Evolutionary conservation across 306 rosid species (phyloP).

Genomic region (Quercus berberidifolia): DNA sequence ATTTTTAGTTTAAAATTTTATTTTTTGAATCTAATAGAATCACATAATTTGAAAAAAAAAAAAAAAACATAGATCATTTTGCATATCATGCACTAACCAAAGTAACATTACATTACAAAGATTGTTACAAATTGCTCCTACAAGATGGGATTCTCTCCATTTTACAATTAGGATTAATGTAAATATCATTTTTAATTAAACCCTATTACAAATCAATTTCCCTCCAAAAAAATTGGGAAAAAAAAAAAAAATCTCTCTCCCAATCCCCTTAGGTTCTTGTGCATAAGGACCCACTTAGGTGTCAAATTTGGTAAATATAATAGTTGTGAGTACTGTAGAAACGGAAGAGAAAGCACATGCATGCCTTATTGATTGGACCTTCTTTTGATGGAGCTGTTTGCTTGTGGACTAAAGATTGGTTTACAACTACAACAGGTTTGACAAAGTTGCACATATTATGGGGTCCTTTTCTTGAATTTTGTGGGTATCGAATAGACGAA

Average conservation of each 20-base stretch:
- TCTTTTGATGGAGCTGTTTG: slow-evolving; percentile 25
- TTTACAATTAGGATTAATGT: too few species aligned
- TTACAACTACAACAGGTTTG: background rate
- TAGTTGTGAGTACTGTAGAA: background rate
- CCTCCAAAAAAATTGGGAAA: background rate
- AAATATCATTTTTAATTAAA: too few species aligned
- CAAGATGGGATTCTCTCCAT: too few species aligned
- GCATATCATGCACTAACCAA: too few species aligned
- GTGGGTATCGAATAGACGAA: background rate
- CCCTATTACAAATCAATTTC: too few species aligned
- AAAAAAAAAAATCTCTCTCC: background rate
- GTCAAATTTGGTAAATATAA: slow-evolving; percentile 5
- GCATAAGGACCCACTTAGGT: background rate
- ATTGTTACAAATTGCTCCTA: too few species aligned
- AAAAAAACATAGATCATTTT: too few species aligned
- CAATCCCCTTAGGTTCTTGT: background rate
- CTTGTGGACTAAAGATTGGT: slow-evolving; percentile 5
- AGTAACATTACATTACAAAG: too few species aligned
- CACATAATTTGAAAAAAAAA: too few species aligned
- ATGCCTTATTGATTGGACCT: slow-evolving; percentile 7
- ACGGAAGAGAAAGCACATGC: slow-evolving; percentile 24
- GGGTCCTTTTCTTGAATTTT: background rate
- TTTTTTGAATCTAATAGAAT: too few species aligned
- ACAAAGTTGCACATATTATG: background rate
- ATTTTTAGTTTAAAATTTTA: too few species aligned